phyloP scores from a whole-genome alignment of 331 rosid genomes.

The Malus hybrid region DNA sequence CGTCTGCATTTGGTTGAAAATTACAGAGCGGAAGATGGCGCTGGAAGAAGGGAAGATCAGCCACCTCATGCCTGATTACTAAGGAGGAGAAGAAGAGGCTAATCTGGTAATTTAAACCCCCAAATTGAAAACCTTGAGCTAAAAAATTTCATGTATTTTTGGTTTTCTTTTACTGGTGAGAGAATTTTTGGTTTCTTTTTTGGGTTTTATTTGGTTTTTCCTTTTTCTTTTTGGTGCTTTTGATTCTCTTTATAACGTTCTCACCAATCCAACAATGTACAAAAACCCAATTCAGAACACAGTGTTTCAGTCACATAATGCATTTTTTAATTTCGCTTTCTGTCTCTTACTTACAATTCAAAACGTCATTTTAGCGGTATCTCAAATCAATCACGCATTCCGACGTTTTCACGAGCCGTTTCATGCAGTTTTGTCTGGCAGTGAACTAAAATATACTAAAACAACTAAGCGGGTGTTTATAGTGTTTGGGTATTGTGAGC shows the following conservation, averaged over 20 bases:
- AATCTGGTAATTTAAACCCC: background rate
- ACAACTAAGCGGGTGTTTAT: background rate
- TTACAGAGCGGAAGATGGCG: constrained; percentile 69
- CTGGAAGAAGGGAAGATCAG: constrained; percentile 73
- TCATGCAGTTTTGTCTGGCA: constrained; percentile 35
- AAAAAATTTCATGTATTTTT: constrained; percentile 29
- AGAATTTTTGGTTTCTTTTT: constrained; percentile 1
- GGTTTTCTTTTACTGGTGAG: constrained; percentile 28
- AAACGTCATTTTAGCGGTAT: no score
- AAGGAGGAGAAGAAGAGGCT: constrained; percentile 1
- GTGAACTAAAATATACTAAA: constrained; percentile 13
- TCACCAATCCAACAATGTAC: constrained; percentile 24
- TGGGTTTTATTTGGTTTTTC: background rate
- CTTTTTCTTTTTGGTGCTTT: background rate
- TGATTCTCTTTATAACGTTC: constrained; percentile 18
- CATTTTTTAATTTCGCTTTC: constrained; percentile 9
- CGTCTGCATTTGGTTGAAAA: constrained; percentile 86
- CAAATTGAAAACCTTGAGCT: background rate
- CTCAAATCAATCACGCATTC: rapidly evolving
- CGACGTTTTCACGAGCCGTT: background rate
- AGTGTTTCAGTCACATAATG: constrained; percentile 13
- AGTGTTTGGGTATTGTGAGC: constrained; percentile 28
- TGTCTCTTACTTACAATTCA: no score
- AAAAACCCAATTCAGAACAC: constrained; percentile 10
- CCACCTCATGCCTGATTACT: constrained; percentile 94